Evolutionary conservation across 495 filamentous ascomycete genomes (phyloP), one percentile per base, ranked within the genome.

Genomic region (Polyplosphaeria fusca): DNA sequence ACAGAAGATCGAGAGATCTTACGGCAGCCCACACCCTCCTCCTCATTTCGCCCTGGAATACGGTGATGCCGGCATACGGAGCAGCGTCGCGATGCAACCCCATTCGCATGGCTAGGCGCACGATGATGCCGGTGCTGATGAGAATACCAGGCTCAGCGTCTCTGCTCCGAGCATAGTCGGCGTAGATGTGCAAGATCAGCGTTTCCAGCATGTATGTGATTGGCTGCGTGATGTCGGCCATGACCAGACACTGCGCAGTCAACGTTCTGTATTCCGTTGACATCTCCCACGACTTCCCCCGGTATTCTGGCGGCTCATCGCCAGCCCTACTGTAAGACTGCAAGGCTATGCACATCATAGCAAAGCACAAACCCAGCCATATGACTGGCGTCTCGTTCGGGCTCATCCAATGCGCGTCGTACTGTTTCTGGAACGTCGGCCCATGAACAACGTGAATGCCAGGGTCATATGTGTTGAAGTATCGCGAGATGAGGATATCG

Each of bases 41-140:
- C 50, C 93, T 80, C 82, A 97, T 91, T 70, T 99, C 93, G 20
- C 85, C 91, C 68, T 94, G 84, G 63, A 92, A 95, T 4, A 90
- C 86, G 3, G 84, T 82, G 58, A 99, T 85, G 46, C 83, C 84
- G 12, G 88, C 79, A 65, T 89, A 96, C 71, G 85, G 83, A 64
- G 86, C 87, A 13, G 88, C 82, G 68, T 99, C 93, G 51, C 94
- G 82, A 66, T 99, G 93, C 56, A 96, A 94, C 42, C 93, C 93
- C 89, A 95, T 95, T 23, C 89, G 81, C 79, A 96, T 90, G 9
- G 92, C 89, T 50, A 96, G 73, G 52, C 92, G 83, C 22, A 88
- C 84, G 56, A 95, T 83, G 63, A 94, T 82, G 19, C 88, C 86
- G 5, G 83, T 78, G 50, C 93, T 79, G 42, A 96, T 76, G 85